Conservation (phyloP, 2,329 filamentous ascomycete genomes). For the Chaetomium sp. region DNA sequence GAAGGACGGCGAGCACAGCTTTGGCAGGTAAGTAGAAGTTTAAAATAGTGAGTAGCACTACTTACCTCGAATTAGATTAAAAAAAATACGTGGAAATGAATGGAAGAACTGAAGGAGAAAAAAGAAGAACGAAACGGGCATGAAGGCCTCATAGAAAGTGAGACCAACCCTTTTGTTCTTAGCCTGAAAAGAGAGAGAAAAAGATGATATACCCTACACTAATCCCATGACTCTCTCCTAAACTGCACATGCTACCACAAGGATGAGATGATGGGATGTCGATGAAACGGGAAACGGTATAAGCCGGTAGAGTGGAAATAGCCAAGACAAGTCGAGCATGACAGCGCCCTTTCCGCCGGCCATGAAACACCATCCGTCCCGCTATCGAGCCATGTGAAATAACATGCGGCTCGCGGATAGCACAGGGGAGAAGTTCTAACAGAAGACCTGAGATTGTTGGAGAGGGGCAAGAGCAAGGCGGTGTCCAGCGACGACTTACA, state of each 20-base stretch:
- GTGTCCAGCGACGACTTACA: not conserved
- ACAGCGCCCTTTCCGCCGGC: not conserved
- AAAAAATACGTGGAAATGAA: not conserved
- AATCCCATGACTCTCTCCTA: not conserved
- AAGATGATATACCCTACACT: not conserved
- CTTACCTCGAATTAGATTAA: slow-evolving; percentile 6
- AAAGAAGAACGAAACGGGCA: slow-evolving; percentile 5
- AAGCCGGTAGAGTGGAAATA: slow-evolving; percentile 19
- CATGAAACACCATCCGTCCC: slow-evolving; percentile 9
- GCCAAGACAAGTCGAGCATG: slow-evolving; percentile 1
- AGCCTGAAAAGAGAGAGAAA: not conserved
- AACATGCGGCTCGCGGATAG: not conserved
- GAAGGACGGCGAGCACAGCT: slow-evolving; percentile 14
- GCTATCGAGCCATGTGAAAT: not conserved
- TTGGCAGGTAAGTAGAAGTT: not conserved
- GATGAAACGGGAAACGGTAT: slow-evolving; percentile 23
- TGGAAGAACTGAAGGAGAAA: slow-evolving; percentile 3
- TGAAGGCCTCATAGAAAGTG: not conserved
- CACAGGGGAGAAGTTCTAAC: not conserved
- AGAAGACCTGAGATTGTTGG: not conserved
- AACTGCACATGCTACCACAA: not conserved
- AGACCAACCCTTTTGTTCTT: not conserved
- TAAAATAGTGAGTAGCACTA: not conserved
- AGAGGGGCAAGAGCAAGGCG: not conserved
- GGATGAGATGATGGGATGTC: slow-evolving; percentile 17